Evolutionary conservation across 495 filamentous ascomycete genomes (phyloP), one percentile per base, ranked within the genome.

Genomic region (Pseudomonodictys pantanalensis): DNA sequence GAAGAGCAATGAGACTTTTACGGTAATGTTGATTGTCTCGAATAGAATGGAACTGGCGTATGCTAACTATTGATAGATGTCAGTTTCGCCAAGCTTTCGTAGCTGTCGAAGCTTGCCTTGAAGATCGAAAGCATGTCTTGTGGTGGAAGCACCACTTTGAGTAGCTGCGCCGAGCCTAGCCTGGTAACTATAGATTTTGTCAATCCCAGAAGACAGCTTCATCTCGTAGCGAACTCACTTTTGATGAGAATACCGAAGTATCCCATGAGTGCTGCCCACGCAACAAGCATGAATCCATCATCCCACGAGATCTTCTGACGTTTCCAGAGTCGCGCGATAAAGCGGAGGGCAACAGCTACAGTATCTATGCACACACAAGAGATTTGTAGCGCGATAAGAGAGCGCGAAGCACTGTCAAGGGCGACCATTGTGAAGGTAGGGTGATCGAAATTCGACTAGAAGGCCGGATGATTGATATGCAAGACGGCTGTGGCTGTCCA

Each of bases 281-380:
- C 45, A 9, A 48, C 24, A 22, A 48, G 17, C 45, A 48, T 48
- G 45, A 48, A 23, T 5, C 45, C 45, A 28, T 48, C 45, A 17
- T 48, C 45, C 45, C 45, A 48, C 7, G 45, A 23, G 22, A 48
- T 10, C 9, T 9, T 5, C 17, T 23, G 17, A 8, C 24, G 4
- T 28, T 23, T 48, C 11, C 17, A 9, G 8, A 24, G 8, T 28
- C 23, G 5, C 18, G 45, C 45, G 17, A 12, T 3, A 22, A 48
- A 48, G 8, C 45, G 15, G 7, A 48, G 45, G 8, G 45, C 45
- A 23, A 48, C 24, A 4, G 45, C 45, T 8, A 48, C 24, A 12
- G 18, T 48, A 28, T 23, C 24, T 15, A 48, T 48, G 45, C 23
- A 8, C 9, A 48, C 10, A 28, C 17, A 48, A 22, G 45, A 5